Conservation (phyloP, 2,329 filamentous ascomycete genomes). For the Xylariaceae sp. region DNA sequence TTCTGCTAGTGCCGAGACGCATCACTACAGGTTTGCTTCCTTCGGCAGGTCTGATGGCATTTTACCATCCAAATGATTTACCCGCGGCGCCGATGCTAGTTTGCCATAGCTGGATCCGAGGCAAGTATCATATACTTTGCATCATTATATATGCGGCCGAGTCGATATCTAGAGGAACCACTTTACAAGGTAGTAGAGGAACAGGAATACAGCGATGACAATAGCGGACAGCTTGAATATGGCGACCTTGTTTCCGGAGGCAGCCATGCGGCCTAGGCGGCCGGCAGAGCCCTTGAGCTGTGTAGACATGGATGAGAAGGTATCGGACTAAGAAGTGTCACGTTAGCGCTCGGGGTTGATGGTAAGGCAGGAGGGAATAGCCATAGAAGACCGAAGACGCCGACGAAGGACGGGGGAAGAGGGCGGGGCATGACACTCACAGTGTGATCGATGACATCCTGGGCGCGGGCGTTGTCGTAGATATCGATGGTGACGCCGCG, state of each 20-base stretch:
- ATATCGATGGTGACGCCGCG: constrained; percentile 96
- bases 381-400: background rate
- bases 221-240: constrained; percentile 87
- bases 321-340: constrained; percentile 60
- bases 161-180: constrained; percentile 51
- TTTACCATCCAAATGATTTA: too few relatives aligned
- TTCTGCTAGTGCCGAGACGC: too few relatives aligned
- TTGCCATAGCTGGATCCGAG: too few relatives aligned
- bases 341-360: constrained; percentile 2
- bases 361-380: background rate
- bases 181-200: constrained; percentile 69
- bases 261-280: constrained; percentile 84
- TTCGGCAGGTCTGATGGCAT: too few relatives aligned
- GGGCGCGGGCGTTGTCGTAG: constrained; percentile 89
- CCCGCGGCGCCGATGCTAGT: too few relatives aligned
- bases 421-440: constrained; percentile 42
- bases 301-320: constrained; percentile 82
- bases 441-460: constrained; percentile 82
- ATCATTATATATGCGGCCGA: background rate
- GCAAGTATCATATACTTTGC: too few relatives aligned
- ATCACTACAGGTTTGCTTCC: too few relatives aligned
- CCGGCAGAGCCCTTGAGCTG: constrained; percentile 79
- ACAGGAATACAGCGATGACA: constrained; percentile 65
- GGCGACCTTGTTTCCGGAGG: constrained; percentile 83
- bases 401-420: background rate